These are phyloP conservation scores for Schizopora paradoxa DNA, from an alignment of 1,284 basidiomycete genomes.

Conservation along the genomic window DNA sequence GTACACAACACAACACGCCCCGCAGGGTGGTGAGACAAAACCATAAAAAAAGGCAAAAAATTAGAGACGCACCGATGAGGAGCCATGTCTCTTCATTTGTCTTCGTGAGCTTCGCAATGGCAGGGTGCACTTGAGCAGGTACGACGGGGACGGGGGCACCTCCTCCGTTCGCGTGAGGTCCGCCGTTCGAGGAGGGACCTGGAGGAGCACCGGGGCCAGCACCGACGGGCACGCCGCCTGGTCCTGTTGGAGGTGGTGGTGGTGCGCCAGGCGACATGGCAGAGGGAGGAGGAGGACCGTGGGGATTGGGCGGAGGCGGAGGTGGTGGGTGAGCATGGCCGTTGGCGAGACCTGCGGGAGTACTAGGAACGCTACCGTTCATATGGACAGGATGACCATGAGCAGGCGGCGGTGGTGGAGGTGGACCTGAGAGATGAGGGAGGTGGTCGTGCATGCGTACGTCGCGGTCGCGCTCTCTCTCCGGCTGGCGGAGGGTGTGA, in stretches of 20 bases:
- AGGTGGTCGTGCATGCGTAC: constrained; percentile 55
- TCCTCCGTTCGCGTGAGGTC: constrained; percentile 1
- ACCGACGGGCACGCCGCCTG: constrained; percentile 25
- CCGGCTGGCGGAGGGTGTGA: constrained; percentile 49
- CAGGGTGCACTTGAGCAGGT: constrained; percentile 24
- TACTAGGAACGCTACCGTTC: constrained; percentile 44
- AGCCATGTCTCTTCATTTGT: constrained; percentile 94
- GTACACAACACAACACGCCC: not conserved
- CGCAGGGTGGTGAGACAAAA: not conserved
- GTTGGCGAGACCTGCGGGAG: constrained; percentile 38
- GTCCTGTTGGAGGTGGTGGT: constrained; percentile 39
- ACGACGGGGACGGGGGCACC: constrained; percentile 26
- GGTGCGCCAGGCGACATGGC: constrained; percentile 39
- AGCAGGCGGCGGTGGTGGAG: constrained; percentile 30
- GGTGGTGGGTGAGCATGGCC: constrained; percentile 29
- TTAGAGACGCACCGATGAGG: constrained; percentile 63
- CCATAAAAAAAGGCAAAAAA: constrained; percentile 3
- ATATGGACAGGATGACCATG: constrained; percentile 40
- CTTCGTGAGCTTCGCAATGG: constrained; percentile 69
- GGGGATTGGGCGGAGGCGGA: constrained; percentile 37
- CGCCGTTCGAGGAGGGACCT: not conserved
- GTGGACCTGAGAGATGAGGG: constrained; percentile 25
- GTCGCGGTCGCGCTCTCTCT: constrained; percentile 58
- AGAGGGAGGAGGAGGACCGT: constrained; percentile 29
- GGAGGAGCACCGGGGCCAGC: not conserved